Evolutionary conservation across 257 asterid genomes (phyloP).

Genomic region (Solanum ossicruentum): DNA sequence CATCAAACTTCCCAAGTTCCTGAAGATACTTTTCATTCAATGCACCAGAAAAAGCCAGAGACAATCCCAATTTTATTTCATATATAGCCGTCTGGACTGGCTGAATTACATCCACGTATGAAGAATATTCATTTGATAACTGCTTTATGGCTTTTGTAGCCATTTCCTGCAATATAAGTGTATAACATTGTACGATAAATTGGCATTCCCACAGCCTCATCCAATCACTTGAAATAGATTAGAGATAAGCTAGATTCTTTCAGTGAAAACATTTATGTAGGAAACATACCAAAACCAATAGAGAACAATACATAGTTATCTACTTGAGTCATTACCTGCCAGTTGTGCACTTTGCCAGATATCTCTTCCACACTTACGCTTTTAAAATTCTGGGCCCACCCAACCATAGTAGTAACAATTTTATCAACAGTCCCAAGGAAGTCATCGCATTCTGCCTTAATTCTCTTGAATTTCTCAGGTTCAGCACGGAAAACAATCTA

Average conservation of each 20-base stretch:
- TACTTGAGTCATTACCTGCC: constrained; percentile 53
- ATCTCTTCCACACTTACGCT: constrained; percentile 17
- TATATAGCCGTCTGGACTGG: constrained; percentile 75
- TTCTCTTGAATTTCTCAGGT: constrained; percentile 47
- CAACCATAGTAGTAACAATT: constrained; percentile 21
- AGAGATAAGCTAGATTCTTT: not conserved
- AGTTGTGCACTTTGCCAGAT: constrained; percentile 37
- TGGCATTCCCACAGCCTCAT: not conserved
- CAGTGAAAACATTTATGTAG: not conserved
- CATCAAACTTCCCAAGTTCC: constrained; percentile 24
- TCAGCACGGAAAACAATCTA: constrained; percentile 53
- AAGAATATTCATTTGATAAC: constrained; percentile 51
- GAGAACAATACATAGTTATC: not conserved
- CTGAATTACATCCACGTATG: constrained; percentile 55
- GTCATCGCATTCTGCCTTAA: constrained; percentile 42
- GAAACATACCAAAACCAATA: not conserved
- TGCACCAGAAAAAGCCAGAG: constrained; percentile 45
- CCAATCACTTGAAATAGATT: not conserved
- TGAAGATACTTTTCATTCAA: constrained; percentile 14
- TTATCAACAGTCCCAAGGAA: constrained; percentile 32
- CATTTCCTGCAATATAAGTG: constrained; percentile 33
- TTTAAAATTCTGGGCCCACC: constrained; percentile 27
- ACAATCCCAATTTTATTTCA: constrained; percentile 81
- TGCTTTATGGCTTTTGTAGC: constrained; percentile 48
- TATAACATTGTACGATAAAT: not conserved